Conservation (phyloP, 768 basidiomycete species). For the Boletales sp. region DNA sequence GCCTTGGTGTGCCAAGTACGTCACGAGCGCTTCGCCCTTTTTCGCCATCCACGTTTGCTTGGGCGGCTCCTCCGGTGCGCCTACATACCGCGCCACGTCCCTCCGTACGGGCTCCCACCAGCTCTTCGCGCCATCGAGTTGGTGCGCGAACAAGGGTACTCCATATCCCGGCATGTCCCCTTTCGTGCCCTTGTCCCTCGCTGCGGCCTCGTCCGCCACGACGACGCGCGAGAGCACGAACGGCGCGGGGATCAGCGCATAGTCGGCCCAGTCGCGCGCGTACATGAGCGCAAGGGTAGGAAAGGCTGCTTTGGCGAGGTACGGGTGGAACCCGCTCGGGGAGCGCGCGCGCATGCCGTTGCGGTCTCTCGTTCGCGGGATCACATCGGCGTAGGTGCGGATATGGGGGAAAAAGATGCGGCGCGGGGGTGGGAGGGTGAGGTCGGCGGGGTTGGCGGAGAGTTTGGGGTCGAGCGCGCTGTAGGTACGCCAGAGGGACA, state of each 20-base stretch:
- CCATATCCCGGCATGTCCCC: constrained; percentile 27
- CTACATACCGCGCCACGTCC: constrained; percentile 43
- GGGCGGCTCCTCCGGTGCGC: constrained; percentile 20
- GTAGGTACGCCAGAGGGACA: constrained; percentile 77
- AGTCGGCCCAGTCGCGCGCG: constrained; percentile 74
- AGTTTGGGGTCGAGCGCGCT: constrained; percentile 55
- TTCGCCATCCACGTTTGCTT: constrained; percentile 9
- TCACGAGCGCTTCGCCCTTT: constrained; percentile 47
- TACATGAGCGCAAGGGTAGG: constrained; percentile 67
- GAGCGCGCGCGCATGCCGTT: constrained; percentile 40
- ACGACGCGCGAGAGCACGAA: constrained; percentile 75
- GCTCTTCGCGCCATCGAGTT: constrained; percentile 40
- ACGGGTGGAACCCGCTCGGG: constrained; percentile 68
- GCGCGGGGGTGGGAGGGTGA: constrained; percentile 60
- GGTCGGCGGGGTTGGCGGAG: constrained; percentile 45
- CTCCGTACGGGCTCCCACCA: constrained; percentile 70
- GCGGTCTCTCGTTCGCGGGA: constrained; percentile 8
- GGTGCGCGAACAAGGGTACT: constrained; percentile 35
- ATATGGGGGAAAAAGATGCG: constrained; percentile 73
- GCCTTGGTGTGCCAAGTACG: constrained; percentile 65
- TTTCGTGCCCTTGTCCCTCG: constrained; percentile 32
- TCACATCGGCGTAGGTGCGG: constrained; percentile 51
- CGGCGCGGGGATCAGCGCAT: constrained; percentile 60
- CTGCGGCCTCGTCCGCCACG: constrained; percentile 72
- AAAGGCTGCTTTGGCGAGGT: constrained; percentile 69